A percentile compares a stretch with the other conserved stretches of the same genome.
Conservation (phyloP, 805 yeast species). For the Barnettozyma salicaria region DNA sequence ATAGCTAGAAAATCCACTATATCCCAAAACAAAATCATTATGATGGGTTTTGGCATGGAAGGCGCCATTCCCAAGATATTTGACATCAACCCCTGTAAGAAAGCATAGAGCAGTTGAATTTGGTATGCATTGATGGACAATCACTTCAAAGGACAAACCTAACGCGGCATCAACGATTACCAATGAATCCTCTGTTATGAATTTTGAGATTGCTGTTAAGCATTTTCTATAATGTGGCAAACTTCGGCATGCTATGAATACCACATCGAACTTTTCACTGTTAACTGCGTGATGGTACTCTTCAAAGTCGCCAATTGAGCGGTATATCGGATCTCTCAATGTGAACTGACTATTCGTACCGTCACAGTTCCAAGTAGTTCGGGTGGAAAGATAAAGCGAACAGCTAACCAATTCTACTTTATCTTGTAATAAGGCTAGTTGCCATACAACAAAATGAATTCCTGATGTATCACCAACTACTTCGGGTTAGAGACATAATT, state of each 20-base stretch:
- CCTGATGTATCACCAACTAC: constrained; percentile 20
- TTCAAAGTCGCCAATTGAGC: constrained; percentile 3
- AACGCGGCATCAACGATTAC: constrained; percentile 15
- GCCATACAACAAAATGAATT: constrained; percentile 8
- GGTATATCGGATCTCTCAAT: not conserved
- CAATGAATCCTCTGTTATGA: constrained; percentile 2
- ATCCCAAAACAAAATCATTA: constrained; percentile 2
- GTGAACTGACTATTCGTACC: not conserved
- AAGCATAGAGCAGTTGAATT: constrained; percentile 4
- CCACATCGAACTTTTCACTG: constrained; percentile 8
- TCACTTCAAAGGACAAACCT: constrained; percentile 13
- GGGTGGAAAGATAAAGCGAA: not conserved
- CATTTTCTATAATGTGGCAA: constrained; percentile 7
- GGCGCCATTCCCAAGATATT: not conserved
- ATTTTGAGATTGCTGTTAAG: not conserved
- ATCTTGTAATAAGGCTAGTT: not conserved
- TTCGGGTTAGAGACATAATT: too few species aligned
- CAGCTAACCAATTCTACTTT: constrained; percentile 1
- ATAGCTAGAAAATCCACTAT: constrained; percentile 1
- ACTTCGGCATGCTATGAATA: constrained; percentile 13
- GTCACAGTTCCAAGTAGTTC: not conserved
- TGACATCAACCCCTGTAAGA: constrained; percentile 7
- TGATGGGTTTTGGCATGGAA: not conserved
- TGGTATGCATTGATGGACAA: constrained; percentile 9
- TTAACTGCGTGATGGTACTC: not conserved